Evolutionary conservation across 2,329 filamentous ascomycete species (phyloP).

Genomic region (Neopestalotiopsis sp.): DNA sequence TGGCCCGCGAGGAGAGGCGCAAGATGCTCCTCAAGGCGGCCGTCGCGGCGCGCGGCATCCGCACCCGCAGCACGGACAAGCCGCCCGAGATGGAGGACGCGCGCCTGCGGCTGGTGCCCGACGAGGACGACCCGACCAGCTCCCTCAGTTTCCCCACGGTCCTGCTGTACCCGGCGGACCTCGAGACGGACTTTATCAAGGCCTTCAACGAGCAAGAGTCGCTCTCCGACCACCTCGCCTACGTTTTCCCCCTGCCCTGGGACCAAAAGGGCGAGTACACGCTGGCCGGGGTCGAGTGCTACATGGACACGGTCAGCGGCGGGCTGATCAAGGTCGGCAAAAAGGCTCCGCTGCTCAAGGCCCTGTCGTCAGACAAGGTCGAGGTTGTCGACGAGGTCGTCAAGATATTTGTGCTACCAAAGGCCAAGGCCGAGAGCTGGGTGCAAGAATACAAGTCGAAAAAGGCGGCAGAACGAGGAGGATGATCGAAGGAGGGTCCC

Average conservation of each 20-base stretch:
- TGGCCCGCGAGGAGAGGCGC: slow-evolving; percentile 60
- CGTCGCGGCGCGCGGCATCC: slow-evolving; percentile 72
- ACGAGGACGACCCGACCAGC: slow-evolving; percentile 75
- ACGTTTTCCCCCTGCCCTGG: slow-evolving; percentile 91
- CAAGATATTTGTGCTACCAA: slow-evolving; percentile 81
- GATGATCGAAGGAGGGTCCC: slow-evolving; percentile 20
- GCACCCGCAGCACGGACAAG: slow-evolving; percentile 67
- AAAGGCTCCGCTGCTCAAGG: slow-evolving; percentile 77
- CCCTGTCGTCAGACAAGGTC: slow-evolving; percentile 76
- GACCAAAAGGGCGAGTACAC: slow-evolving; percentile 73
- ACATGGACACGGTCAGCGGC: slow-evolving; percentile 80
- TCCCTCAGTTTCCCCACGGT: slow-evolving; percentile 78
- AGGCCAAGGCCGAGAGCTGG: slow-evolving; percentile 72
- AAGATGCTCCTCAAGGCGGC: slow-evolving; percentile 68
- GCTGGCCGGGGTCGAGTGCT: slow-evolving; percentile 75
- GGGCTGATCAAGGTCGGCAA: slow-evolving; percentile 90
- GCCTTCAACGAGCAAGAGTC: slow-evolving; percentile 78
- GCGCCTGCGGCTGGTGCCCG: slow-evolving; percentile 68
- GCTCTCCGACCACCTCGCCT: slow-evolving; percentile 78
- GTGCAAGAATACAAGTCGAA: slow-evolving; percentile 83
- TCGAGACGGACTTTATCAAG: slow-evolving; percentile 91
- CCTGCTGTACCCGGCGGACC: slow-evolving; percentile 81
- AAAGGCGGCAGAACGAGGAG: slow-evolving; percentile 56
- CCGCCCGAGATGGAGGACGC: slow-evolving; percentile 91
- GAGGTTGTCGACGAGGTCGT: slow-evolving; percentile 89